phyloP scores from a whole-genome alignment of 139 green algal genomes.

The Gonium pectorale region DNA sequence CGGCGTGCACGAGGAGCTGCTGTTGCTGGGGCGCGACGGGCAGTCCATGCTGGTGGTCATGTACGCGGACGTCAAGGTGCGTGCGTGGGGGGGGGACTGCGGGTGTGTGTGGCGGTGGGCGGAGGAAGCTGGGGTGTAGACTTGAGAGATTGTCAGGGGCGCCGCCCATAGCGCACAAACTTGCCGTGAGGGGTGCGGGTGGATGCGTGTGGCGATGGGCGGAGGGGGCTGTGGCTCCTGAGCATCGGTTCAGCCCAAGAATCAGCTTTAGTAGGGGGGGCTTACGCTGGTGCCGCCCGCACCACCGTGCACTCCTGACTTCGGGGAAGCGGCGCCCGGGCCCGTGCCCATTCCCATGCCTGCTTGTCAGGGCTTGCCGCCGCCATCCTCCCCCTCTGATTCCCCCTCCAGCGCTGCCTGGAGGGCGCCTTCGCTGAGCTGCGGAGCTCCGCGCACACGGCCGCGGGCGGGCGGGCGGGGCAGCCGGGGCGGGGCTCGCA shows the following conservation, averaged over 20 bases:
- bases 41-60: slow-evolving; percentile 89
- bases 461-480: neutral
- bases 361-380: neutral
- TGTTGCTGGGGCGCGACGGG: slow-evolving; percentile 91
- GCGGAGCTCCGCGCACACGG: neutral
- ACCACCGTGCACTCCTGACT: neutral
- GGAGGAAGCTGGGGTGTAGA: neutral
- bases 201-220: neutral
- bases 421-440: slow-evolving; percentile 72
- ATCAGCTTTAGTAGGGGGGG: neutral
- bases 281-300: neutral
- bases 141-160: neutral
- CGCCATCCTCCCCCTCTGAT: too few relatives aligned
- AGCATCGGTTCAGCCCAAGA: neutral
- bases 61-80: slow-evolving; percentile 88
- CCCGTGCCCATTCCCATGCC: neutral
- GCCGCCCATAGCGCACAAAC: too few relatives aligned
- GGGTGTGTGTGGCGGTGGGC: neutral
- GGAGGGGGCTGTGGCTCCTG: neutral
- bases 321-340: neutral
- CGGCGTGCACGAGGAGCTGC: slow-evolving; percentile 81
- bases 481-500: neutral
- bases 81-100: neutral
- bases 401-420: slow-evolving; percentile 64
- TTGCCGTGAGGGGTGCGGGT: too few relatives aligned